A percentile compares a stretch with the other conserved stretches of the same genome.
Evolutionary conservation across 495 filamentous ascomycete species (phyloP).

Genomic region (Apodospora peruviana): DNA sequence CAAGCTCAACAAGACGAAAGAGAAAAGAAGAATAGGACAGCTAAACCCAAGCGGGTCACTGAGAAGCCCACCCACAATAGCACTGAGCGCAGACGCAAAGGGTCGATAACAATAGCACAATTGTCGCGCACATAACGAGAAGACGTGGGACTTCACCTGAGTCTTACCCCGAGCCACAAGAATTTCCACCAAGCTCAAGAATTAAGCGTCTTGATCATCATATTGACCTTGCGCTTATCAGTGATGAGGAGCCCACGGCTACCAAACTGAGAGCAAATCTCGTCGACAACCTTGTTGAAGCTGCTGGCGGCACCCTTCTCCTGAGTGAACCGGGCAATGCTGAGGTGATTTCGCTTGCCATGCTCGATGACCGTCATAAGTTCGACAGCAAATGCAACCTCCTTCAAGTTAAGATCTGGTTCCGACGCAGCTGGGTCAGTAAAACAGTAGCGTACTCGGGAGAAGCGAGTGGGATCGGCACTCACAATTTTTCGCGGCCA

Average conservation of each 20-base stretch:
- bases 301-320: conserved; percentile 80
- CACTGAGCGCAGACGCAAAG: too few relatives aligned
- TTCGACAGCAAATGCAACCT: conserved; percentile 74
- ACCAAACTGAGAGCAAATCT: conserved; percentile 56
- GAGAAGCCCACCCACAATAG: too few relatives aligned
- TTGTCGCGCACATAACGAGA: too few relatives aligned
- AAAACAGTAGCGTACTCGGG: too few relatives aligned
- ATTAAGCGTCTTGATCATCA: conserved; percentile 60
- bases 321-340: conserved; percentile 79
- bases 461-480: conserved; percentile 8
- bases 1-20: too few relatives aligned
- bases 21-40: too few relatives aligned
- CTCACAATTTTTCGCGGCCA: conserved; percentile 75
- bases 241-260: conserved; percentile 59
- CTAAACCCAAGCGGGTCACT: too few relatives aligned
- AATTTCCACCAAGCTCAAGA: too few relatives aligned
- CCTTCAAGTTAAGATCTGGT: conserved; percentile 70
- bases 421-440: too few relatives aligned
- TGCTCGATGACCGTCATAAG: conserved; percentile 81
- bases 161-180: too few relatives aligned
- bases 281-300: conserved; percentile 77
- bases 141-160: too few relatives aligned
- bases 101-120: too few relatives aligned
- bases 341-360: conserved; percentile 59
- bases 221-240: conserved; percentile 59